Evolutionary conservation across 257 asterid genomes (phyloP), one percentile per base, ranked within the genome.

Genomic region (Linaria vulgaris): DNA sequence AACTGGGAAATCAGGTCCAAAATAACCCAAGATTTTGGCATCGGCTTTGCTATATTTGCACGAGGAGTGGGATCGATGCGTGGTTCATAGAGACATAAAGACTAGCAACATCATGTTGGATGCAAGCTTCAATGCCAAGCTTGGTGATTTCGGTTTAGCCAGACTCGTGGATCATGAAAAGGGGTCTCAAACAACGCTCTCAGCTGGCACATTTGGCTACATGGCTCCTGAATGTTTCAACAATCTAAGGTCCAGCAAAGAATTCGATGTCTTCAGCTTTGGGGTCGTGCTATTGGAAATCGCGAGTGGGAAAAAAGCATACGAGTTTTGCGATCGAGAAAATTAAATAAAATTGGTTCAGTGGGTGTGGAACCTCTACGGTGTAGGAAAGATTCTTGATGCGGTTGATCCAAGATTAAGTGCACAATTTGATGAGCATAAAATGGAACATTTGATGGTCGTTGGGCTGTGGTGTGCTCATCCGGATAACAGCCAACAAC

Each of bases 141-240:
- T 79, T 1, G 85, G 85, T 9, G 88, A 82, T 61, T 82, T 82
- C 31, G 88, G 88, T 0, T 49, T 82, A 16, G 88, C 88, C 1
- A 47, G 85, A 13, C 69, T 79, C 0, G 77, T 82, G n/a, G 83
- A 76, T 53, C 83, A 79, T 14, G 88, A 59, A 19, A 73, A 73
- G 16, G 78, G 78, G 19, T 51, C 73, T 2, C 80, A 73, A 45
- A 80, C 82, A 16, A 80, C 79, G 16, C 31, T 54, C 20, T 1
- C 73, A 50, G 85, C 82, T 0, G 82, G 82, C 37, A 79, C 34
- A 27, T 27, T 27, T 27, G 34, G 34, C 34, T 27, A 27, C 34
- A 27, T 27, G 34, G 34, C 34, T 27, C 34, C 34, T 27, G 34
- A 27, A 27, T 27, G 34, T 27, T 27, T 27, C 34, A 27, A 27